Conservation (phyloP, 2,329 filamentous ascomycete genomes). For the Conoideocrella luteorostrata region DNA sequence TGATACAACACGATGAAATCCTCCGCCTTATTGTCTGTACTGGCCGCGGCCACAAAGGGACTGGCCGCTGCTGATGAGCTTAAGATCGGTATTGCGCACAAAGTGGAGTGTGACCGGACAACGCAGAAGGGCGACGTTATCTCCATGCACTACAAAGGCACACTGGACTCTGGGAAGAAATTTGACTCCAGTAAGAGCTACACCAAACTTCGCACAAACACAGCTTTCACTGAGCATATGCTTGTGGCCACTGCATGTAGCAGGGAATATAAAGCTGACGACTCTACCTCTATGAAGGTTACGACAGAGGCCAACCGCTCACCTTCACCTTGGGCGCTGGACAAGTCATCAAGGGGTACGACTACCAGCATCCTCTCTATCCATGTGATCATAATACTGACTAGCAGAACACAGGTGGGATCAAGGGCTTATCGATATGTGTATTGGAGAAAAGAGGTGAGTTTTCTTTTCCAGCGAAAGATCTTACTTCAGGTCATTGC, state of each 20-base stretch:
- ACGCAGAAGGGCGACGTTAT: conserved; percentile 70
- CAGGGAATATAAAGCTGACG: too few species aligned
- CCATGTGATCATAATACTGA: conserved; percentile 11
- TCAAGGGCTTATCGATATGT: conserved; percentile 85
- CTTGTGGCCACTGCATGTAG: too few species aligned
- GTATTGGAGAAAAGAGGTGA: conserved; percentile 80
- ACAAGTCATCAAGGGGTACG: conserved; percentile 82
- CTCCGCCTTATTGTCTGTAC: conserved; percentile 40
- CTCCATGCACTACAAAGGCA: conserved; percentile 83
- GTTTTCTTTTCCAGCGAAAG: conserved; percentile 12
- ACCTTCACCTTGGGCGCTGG: conserved; percentile 72
- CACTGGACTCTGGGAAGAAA: conserved; percentile 65
- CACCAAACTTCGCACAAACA: too few species aligned
- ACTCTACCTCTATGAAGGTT: conserved; percentile 37
- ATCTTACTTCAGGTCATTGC: not conserved
- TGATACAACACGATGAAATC: conserved; percentile 39
- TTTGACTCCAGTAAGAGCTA: conserved; percentile 77
- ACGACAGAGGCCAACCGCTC: conserved; percentile 71
- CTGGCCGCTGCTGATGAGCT: conserved; percentile 54
- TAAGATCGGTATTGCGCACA: conserved; percentile 68
- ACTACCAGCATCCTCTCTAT: not conserved
- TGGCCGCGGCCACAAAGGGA: conserved; percentile 45
- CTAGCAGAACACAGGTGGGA: conserved; percentile 61
- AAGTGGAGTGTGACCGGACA: conserved; percentile 74
- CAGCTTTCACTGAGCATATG: too few species aligned